Conservation (phyloP, 306 rosid species). For the barrel medic (Medicago truncatula) region DNA sequence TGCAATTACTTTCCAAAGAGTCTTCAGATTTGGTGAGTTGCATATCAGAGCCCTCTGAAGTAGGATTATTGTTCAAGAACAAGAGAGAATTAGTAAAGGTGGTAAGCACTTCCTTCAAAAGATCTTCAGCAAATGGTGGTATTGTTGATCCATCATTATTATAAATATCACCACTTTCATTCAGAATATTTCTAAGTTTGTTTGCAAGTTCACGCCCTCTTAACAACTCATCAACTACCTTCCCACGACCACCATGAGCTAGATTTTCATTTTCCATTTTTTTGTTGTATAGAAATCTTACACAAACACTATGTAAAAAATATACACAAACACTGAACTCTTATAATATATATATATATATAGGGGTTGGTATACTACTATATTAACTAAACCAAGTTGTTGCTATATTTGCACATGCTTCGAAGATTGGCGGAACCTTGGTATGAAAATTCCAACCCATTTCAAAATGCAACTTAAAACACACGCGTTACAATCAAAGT, state of each 20-base stretch:
- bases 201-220: constrained; percentile 49
- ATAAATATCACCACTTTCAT: neutral
- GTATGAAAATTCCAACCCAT: constrained; percentile 45
- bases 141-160: neutral
- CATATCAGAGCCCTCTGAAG: constrained; percentile 16
- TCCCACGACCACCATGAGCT: neutral
- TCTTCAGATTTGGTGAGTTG: constrained; percentile 49
- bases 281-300: neutral
- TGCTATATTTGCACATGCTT: constrained; percentile 23
- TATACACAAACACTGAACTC: neutral
- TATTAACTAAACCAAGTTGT: constrained; percentile 1
- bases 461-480: neutral
- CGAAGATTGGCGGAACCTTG: constrained; percentile 41
- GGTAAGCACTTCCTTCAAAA: constrained; percentile 44
- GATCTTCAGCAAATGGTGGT: constrained; percentile 43
- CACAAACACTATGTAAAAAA: constrained; percentile 3
- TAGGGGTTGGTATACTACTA: neutral
- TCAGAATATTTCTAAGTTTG: constrained; percentile 44
- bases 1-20: constrained; percentile 52
- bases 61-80: constrained; percentile 34
- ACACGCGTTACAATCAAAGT: rapidly evolving
- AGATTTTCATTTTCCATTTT: constrained; percentile 32
- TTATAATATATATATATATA: neutral
- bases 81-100: constrained; percentile 53
- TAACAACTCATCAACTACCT: constrained; percentile 47